Evolutionary conservation across 345 rosid species (phyloP).

Genomic region (Fremontodendron californicum): DNA sequence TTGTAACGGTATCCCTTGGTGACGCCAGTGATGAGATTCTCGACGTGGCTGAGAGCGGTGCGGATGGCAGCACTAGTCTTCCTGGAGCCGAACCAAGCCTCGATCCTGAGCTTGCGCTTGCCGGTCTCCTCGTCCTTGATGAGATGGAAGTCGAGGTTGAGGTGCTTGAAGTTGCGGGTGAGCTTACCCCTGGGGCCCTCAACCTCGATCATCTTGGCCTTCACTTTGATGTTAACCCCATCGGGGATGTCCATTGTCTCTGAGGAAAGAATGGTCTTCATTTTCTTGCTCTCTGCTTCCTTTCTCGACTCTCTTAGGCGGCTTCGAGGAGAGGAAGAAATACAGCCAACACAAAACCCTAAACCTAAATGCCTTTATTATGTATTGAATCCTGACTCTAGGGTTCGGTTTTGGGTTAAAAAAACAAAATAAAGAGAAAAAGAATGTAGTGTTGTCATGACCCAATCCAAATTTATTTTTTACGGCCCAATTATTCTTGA

Average conservation of each 20-base stretch:
- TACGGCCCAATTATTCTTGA: too few species aligned
- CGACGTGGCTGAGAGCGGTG: slow-evolving; percentile 67
- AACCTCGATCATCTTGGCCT: slow-evolving; percentile 53
- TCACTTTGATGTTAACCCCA: slow-evolving; percentile 42
- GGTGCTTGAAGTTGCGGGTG: slow-evolving; percentile 52
- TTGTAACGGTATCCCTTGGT: slow-evolving; percentile 72
- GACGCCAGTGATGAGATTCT: slow-evolving; percentile 63
- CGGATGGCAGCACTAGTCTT: slow-evolving; percentile 58
- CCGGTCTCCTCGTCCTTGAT: slow-evolving; percentile 50
- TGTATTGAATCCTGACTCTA: too few species aligned
- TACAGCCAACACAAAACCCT: too few species aligned
- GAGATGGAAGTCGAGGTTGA: slow-evolving; percentile 56
- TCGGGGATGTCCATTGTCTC: slow-evolving; percentile 70
- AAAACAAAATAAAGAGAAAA: too few species aligned
- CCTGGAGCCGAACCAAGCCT: slow-evolving; percentile 57
- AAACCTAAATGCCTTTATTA: background rate
- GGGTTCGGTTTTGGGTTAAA: too few species aligned
- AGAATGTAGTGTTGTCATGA: too few species aligned
- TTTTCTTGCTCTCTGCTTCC: slow-evolving; percentile 13
- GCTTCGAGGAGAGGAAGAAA: background rate
- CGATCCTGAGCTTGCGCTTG: slow-evolving; percentile 48
- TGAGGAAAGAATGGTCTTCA: slow-evolving; percentile 55
- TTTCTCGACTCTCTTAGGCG: background rate
- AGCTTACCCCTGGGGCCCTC: slow-evolving; percentile 66
- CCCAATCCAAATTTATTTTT: too few species aligned